Evolutionary conservation across 768 basidiomycete genomes (phyloP), one percentile per base, ranked within the genome.

Genomic region (Megacollybia marginata): DNA sequence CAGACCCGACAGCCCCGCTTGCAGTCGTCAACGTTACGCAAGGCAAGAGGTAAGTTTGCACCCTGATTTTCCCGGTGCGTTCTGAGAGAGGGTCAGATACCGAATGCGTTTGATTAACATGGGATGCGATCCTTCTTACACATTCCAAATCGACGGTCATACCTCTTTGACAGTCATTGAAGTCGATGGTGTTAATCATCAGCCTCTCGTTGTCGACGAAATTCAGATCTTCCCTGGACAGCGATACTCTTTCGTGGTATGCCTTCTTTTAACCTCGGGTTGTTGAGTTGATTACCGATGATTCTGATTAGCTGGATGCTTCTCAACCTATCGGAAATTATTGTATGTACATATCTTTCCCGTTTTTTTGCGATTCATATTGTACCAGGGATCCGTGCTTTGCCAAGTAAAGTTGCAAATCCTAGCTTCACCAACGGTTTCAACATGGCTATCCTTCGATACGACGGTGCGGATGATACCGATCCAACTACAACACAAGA

Each of bases 401-500:
- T 63, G 46, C 63, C 63, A 46, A 56, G 60, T 52, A 2, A 6
- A 3, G 50, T 52, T 33, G 54, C 64, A 1, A 52, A 44, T 4
- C 47, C 61, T 13, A 67, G 57, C 9, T 73, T 72, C 47, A 55
- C 50, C 0, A 63, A 61, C 18, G 70, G 70, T 9, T 63, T 71
- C 51, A 78, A 75, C 58, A 67, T 66, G 43, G 80, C 77, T 3
- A 78, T 82, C 48, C 58, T 82, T 34, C 69, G 75, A 47, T 82
- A 82, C 50, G 56, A 32, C 1, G 74, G 72, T n/a, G 80, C 79
- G 9, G 53, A 63, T 0, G 48, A 46, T n/a, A 51, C 54, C 9
- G 78, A 81, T 33, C 80, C 80, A 5, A 66, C 64, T 1, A 70
- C 69, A 35, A 40, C 38, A 15, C 38, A 40, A 40, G 38, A 18